Evolutionary conservation across 148 eudicot species (phyloP).

Genomic region (Chenopodium suecicum): DNA sequence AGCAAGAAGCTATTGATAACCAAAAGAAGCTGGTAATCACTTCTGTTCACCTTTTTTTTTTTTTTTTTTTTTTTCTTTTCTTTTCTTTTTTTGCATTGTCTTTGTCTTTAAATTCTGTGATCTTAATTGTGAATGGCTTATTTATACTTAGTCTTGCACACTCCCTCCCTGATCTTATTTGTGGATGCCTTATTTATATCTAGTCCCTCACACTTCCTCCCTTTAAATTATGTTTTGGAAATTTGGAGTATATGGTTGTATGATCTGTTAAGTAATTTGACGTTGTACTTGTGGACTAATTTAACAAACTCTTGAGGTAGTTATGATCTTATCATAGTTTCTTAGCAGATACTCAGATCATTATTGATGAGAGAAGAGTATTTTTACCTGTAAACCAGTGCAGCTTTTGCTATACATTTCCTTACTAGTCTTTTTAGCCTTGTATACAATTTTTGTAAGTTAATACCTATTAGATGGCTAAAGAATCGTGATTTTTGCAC

Average conservation of each 20-base stretch:
- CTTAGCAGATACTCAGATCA: background rate
- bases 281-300: background rate
- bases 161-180: background rate
- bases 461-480: background rate
- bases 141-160: background rate
- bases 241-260: background rate
- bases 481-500: background rate
- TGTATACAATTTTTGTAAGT: background rate
- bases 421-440: background rate
- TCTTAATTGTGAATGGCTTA: background rate
- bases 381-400: background rate
- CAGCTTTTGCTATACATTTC: background rate
- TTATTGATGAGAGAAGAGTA: background rate
- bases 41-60: background rate
- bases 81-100: background rate
- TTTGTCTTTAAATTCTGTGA: background rate
- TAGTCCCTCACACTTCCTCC: background rate
- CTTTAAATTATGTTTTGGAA: background rate
- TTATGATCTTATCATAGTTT: background rate
- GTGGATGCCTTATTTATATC: background rate
- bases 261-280: background rate
- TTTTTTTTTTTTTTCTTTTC: background rate
- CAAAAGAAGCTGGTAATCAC: conserved; percentile 48
- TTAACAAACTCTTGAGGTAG: background rate
- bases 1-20: conserved; percentile 35